Conservation (phyloP, 371 early-diverging fungal genomes). For the Smittium mucronatum region DNA sequence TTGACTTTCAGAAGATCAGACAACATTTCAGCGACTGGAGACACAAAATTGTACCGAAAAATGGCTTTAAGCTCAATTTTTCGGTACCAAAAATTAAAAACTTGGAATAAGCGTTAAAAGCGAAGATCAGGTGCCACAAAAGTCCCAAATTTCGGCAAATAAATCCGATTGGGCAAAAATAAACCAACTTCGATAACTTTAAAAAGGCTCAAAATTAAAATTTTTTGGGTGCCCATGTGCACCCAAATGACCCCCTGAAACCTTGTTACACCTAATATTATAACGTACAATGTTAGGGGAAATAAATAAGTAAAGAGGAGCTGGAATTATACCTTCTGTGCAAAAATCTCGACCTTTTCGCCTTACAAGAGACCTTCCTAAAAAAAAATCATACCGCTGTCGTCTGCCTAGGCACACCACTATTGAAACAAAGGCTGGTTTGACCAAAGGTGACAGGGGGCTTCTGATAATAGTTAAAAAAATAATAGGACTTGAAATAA, state of each 20-base stretch:
- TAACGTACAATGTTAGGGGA: background rate
- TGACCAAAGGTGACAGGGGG: background rate
- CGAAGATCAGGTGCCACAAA: background rate
- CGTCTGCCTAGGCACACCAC: background rate
- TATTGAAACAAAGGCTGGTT: slow-evolving; percentile 2
- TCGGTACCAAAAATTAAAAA: background rate
- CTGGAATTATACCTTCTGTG: background rate
- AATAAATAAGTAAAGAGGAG: background rate
- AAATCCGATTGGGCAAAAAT: background rate
- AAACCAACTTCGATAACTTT: background rate
- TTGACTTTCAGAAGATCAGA: background rate
- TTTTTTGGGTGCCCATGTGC: background rate
- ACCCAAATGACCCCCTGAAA: background rate
- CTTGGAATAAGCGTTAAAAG: background rate
- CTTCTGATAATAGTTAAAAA: background rate
- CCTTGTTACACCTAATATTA: background rate
- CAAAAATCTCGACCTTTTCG: background rate
- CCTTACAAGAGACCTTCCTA: slow-evolving; percentile 5
- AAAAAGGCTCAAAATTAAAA: background rate
- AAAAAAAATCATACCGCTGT: slow-evolving; percentile 8
- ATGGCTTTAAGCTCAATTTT: background rate
- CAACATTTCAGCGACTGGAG: background rate
- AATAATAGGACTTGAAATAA: background rate
- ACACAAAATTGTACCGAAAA: background rate
- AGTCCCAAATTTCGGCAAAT: background rate